Percentiles rank a stretch among this genome's conserved stretches.
These are phyloP conservation scores for Ophiocordyceps unilateralis DNA, from an alignment of 2,329 filamentous ascomycete species.

Conservation along the genomic window DNA sequence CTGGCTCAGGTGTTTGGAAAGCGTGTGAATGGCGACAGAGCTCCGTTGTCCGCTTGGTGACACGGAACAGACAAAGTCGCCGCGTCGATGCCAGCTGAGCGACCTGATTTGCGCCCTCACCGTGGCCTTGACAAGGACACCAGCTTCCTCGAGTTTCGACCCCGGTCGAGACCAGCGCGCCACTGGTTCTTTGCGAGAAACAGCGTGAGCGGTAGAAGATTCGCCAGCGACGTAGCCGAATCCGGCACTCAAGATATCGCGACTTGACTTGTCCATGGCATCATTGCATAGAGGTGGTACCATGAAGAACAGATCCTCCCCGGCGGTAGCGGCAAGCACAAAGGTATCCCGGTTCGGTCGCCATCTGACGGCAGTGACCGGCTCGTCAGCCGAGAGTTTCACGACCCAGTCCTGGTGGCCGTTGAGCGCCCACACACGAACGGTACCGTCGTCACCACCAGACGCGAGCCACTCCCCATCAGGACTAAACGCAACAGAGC, in stretches of 20 bases:
- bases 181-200: conserved; percentile 35
- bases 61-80: conserved; percentile 87
- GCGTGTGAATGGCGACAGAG: conserved; percentile 83
- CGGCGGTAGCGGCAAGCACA: conserved; percentile 68
- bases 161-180: conserved; percentile 75
- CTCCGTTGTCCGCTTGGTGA: conserved; percentile 62
- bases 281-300: conserved; percentile 60
- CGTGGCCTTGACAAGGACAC: conserved; percentile 65
- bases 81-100: conserved; percentile 82
- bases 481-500: conserved; percentile 71
- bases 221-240: conserved; percentile 74
- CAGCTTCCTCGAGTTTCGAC: conserved; percentile 52
- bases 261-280: conserved; percentile 54
- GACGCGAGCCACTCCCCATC: conserved; percentile 74
- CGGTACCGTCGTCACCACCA: conserved; percentile 85
- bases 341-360: conserved; percentile 66
- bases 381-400: conserved; percentile 58
- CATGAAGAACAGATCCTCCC: conserved; percentile 73
- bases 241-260: conserved; percentile 67
- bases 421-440: conserved; percentile 81
- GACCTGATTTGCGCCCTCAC: conserved; percentile 71
- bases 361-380: conserved; percentile 81
- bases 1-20: conserved; percentile 89
- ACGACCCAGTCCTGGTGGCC: conserved; percentile 78
- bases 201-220: neutral